Conservation (phyloP, 2,329 filamentous ascomycete genomes). For the Aspergillus fumigatus region DNA sequence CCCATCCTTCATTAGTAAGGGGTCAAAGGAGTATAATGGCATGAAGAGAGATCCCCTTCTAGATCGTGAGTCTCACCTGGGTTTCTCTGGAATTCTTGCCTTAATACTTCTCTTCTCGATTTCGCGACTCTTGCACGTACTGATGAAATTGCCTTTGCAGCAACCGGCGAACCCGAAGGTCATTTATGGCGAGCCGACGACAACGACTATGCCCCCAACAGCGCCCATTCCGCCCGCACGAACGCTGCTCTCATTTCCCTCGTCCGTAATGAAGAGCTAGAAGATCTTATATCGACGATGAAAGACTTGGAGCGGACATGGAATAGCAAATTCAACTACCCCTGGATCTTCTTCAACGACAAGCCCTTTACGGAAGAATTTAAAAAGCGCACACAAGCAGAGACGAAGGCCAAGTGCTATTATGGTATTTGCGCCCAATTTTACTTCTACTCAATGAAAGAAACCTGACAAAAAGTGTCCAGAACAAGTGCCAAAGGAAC, state of each 20-base stretch:
- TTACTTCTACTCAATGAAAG: constrained; percentile 11
- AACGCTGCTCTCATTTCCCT: constrained; percentile 89
- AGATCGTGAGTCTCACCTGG: constrained; percentile 61
- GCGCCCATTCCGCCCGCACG: constrained; percentile 73
- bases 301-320: constrained; percentile 86
- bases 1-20: constrained; percentile 26
- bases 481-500: constrained; percentile 89
- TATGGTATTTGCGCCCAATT: constrained; percentile 58
- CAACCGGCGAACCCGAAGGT: constrained; percentile 77
- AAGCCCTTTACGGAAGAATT: constrained; percentile 90
- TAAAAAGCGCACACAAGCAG: constrained; percentile 72
- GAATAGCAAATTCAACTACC: constrained; percentile 99
- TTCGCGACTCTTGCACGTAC: neutral
- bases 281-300: constrained; percentile 84
- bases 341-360: constrained; percentile 99
- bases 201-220: constrained; percentile 72
- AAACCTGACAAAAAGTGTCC: constrained; percentile 7
- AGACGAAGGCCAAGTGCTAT: constrained; percentile 80
- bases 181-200: constrained; percentile 67
- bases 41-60: constrained; percentile 78
- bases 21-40: constrained; percentile 49
- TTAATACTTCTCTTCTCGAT: neutral
- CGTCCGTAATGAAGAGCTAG: constrained; percentile 85
- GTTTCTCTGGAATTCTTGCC: neutral
- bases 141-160: constrained; percentile 44